These are phyloP conservation scores for Collybia sordida DNA, from an alignment of 768 basidiomycete species.

Conservation along the genomic window DNA sequence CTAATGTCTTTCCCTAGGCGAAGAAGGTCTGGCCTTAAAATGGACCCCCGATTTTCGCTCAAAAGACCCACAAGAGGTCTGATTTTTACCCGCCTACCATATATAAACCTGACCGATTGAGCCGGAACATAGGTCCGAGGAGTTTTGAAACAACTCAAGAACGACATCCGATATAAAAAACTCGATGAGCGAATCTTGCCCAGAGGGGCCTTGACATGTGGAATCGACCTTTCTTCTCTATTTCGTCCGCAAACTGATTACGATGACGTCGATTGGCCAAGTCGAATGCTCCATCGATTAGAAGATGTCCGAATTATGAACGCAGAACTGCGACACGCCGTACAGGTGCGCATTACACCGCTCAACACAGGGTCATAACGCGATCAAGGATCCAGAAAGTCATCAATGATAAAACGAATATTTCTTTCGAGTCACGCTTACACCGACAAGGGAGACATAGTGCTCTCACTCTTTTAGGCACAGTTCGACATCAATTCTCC, in stretches of 20 bases:
- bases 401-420: constrained; percentile 42
- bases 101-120: background rate
- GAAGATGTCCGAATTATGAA: constrained; percentile 31
- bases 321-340: constrained; percentile 40
- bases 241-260: constrained; percentile 36
- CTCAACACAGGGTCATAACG: background rate
- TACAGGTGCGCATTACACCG: constrained; percentile 35
- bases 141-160: constrained; percentile 38
- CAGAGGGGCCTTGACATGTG: constrained; percentile 42
- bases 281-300: constrained; percentile 31
- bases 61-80: constrained; percentile 49
- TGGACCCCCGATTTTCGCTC: constrained; percentile 46
- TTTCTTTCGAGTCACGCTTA: constrained; percentile 39
- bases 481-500: constrained; percentile 75
- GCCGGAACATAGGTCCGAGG: constrained; percentile 39
- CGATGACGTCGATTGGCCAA: constrained; percentile 19
- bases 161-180: constrained; percentile 33
- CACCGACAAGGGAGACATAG: constrained; percentile 23
- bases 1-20: constrained; percentile 17
- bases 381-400: constrained; percentile 37
- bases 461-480: constrained; percentile 56
- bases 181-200: constrained; percentile 41
- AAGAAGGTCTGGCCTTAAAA: constrained; percentile 36
- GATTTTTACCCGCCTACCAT: background rate
- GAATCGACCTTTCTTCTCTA: constrained; percentile 49